A percentile compares a stretch with the other conserved stretches of the same genome.
Evolutionary conservation across 371 early-diverging fungal species (phyloP).

Genomic region (Umbelopsis sp.): DNA sequence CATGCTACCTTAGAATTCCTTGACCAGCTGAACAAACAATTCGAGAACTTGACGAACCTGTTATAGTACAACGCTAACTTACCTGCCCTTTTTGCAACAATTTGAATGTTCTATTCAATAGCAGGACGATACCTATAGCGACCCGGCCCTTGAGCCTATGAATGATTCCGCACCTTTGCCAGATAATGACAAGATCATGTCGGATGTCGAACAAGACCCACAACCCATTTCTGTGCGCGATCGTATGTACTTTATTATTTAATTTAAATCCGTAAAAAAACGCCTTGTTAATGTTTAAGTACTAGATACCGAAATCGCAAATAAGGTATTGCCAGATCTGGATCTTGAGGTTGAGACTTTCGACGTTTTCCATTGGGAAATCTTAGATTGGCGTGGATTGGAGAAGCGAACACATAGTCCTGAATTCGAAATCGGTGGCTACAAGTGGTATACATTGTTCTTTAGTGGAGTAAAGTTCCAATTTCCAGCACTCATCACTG

Average conservation of each 20-base stretch:
- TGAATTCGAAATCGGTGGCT: slow-evolving; percentile 57
- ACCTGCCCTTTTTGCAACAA: background rate
- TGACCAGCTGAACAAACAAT: background rate
- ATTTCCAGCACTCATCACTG: background rate
- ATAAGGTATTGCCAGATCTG: slow-evolving; percentile 39
- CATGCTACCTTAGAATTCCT: background rate
- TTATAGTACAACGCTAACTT: background rate
- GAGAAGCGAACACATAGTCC: slow-evolving; percentile 57
- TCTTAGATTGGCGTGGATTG: slow-evolving; percentile 47
- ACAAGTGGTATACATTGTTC: slow-evolving; percentile 51
- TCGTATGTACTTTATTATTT: background rate
- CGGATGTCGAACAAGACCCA: slow-evolving; percentile 39
- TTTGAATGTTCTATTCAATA: background rate
- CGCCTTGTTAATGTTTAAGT: no score
- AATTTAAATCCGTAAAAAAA: no score
- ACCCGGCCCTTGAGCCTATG: slow-evolving; percentile 13
- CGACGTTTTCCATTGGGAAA: slow-evolving; percentile 54
- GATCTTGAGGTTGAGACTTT: slow-evolving; percentile 51
- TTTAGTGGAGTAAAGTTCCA: background rate
- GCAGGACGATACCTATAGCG: slow-evolving; percentile 19
- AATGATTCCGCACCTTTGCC: slow-evolving; percentile 8
- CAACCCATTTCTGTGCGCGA: slow-evolving; percentile 18
- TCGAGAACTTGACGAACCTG: background rate
- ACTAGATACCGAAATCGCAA: slow-evolving; percentile 30
- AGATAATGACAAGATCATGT: slow-evolving; percentile 26